Base-by-base conservation (phyloP, 768 basidiomycete species). In the Lactifluus subvellereus region DNA sequence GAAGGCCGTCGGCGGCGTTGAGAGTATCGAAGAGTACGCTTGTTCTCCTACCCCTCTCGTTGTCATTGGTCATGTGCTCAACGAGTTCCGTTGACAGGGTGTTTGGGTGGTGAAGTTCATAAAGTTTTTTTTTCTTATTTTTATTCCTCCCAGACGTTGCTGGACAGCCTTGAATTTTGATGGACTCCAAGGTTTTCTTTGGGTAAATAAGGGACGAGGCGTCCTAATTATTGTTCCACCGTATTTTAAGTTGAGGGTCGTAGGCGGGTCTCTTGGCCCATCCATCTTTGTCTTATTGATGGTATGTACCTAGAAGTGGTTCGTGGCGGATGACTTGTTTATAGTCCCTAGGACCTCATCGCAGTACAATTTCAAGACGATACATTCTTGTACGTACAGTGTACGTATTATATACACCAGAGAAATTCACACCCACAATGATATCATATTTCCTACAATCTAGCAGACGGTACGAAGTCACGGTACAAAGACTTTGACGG, bases 1-100 rank as follows among this genome's bases (percentile, higher is more conserved):
- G 67, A 40, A 75, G 20, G 60, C 61, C 20, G 66, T 67, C 3
- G 67, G 67, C 3, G 67, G 67, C 40, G 61, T 68, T n/a, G 67
- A 68, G 50, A 66, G 54, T 30, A 57, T 67, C 37, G 67, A 67
- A 48, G 67, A 67, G 67, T 67, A 42, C 49, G 67, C 42, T 16
- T 48, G 35, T 54, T 18, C 8, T 43, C 13, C 27, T 20, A 20
- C 18, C 22, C 27, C 7, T 51, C 18, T 50, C 35, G 3, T 22
- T 1, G 18, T 49, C 10, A 5, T 6, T 10, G 9, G 30, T 13
- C 27, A 18, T 38, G 18, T 53, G 33, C 40, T 55, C 48, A 64
- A 30, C 3, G 27, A 27, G n/a, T 49, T 4, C 13, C 6, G 18
- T 30, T 2, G 3, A 38, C 59, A 64, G 63, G 59, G 49, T 32